These are phyloP conservation scores for Fusarium torulosum DNA, from an alignment of 2,329 filamentous ascomycete species.

Conservation along the genomic window DNA sequence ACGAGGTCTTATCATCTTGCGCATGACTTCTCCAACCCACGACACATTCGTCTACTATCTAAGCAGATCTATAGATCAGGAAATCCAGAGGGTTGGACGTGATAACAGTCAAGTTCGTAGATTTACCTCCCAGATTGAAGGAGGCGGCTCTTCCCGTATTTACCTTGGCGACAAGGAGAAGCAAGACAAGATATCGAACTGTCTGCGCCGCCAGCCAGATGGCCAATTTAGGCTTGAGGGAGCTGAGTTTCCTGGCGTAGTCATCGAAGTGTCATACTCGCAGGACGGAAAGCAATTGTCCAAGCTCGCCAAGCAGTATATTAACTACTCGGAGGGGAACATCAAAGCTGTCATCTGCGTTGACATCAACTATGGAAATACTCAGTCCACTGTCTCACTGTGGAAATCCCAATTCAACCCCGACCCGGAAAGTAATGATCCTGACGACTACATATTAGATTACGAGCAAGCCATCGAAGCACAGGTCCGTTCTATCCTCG, in stretches of 20 bases:
- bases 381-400: conserved; percentile 27
- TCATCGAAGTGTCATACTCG: conserved; percentile 37
- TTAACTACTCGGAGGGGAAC: conserved; percentile 32
- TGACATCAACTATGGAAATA: conserved; percentile 28
- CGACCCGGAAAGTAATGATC: background rate
- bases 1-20: conserved; percentile 1
- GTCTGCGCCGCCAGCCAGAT: conserved; percentile 27
- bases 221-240: conserved; percentile 24
- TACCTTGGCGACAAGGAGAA: background rate
- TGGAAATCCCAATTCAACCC: conserved; percentile 13
- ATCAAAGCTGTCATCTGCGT: conserved; percentile 39
- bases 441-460: background rate
- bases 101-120: background rate
- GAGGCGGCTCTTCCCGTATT: background rate
- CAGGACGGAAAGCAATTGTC: conserved; percentile 32
- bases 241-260: conserved; percentile 29
- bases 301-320: conserved; percentile 38
- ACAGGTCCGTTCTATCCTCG: background rate
- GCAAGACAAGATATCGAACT: background rate
- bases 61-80: background rate
- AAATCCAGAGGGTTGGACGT: background rate
- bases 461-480: background rate
- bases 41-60: conserved; percentile 8
- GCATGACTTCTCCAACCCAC: conserved; percentile 25
- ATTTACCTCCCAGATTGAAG: background rate